phyloP scores from a whole-genome alignment of 1,139 yeast species.

The Geotrichum histeridarum region DNA sequence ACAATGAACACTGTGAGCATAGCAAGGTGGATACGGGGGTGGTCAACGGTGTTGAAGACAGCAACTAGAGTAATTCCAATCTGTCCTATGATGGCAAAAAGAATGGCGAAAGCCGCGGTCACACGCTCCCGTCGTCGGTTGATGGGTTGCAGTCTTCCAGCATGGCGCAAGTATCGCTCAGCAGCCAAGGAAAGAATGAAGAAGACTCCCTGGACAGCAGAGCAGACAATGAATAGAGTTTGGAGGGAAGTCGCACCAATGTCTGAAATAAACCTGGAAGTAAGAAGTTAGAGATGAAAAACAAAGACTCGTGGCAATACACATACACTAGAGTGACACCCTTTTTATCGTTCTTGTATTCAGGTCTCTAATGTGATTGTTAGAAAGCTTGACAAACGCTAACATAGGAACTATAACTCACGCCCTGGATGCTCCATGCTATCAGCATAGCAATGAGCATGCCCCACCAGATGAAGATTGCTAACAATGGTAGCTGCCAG shows the following conservation, averaged over 20 bases:
- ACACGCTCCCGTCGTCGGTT: slow-evolving; percentile 46
- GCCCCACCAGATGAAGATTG: slow-evolving; percentile 65
- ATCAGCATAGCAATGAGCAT: slow-evolving; percentile 67
- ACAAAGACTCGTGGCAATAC: slow-evolving; percentile 51
- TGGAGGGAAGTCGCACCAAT: slow-evolving; percentile 80
- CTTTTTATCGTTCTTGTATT: slow-evolving; percentile 7
- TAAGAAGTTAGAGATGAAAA: slow-evolving; percentile 43
- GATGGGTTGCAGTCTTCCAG: slow-evolving; percentile 52
- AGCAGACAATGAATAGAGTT: slow-evolving; percentile 76
- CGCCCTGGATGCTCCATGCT: slow-evolving; percentile 74
- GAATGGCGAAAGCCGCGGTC: slow-evolving; percentile 50
- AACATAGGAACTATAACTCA: slow-evolving; percentile 1
- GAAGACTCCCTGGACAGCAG: slow-evolving; percentile 73
- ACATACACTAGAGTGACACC: slow-evolving; percentile 17
- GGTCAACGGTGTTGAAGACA: slow-evolving; percentile 62
- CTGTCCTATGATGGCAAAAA: slow-evolving; percentile 61
- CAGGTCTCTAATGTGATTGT: slow-evolving; percentile 11
- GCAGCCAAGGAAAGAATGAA: slow-evolving; percentile 61
- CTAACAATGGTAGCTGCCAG: slow-evolving; percentile 52
- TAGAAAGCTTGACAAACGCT: neutral
- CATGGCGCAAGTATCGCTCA: slow-evolving; percentile 52
- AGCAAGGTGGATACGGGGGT: slow-evolving; percentile 56
- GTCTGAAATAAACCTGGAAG: slow-evolving; percentile 59
- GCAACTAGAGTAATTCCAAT: slow-evolving; percentile 71
- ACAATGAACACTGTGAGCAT: slow-evolving; percentile 73